phyloP scores from a whole-genome alignment of 768 basidiomycete species.

The Mycena belliarum region DNA sequence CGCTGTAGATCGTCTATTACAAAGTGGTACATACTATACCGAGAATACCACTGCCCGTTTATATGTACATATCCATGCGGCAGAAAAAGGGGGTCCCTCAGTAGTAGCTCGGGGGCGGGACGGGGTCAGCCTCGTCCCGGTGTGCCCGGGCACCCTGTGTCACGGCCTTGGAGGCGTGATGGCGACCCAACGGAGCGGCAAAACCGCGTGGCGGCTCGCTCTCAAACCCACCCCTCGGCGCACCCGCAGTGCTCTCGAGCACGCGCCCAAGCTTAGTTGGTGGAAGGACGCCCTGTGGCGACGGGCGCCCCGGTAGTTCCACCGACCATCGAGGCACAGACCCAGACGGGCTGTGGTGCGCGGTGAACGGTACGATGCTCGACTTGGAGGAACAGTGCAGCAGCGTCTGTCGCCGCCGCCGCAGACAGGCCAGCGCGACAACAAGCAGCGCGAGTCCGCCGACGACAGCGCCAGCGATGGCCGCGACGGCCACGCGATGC shows the following conservation, averaged over 20 bases:
- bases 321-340: too few species aligned
- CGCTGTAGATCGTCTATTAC: too few species aligned
- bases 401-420: not conserved
- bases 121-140: too few species aligned
- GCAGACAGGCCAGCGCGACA: not conserved
- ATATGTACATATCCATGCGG: not conserved
- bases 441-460: not conserved
- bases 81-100: not conserved
- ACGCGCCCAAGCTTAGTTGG: constrained; percentile 4
- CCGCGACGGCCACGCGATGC: not conserved
- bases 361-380: not conserved
- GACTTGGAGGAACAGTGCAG: not conserved
- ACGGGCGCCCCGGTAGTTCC: too few species aligned
- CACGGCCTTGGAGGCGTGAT: not conserved
- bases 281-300: not conserved
- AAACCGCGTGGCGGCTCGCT: too few species aligned
- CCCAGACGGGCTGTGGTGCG: not conserved
- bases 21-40: too few species aligned
- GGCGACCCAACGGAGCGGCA: too few species aligned
- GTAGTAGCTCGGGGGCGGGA: constrained; percentile 6
- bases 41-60: too few species aligned
- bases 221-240: not conserved
- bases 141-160: too few species aligned
- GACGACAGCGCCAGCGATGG: not conserved
- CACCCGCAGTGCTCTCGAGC: too few species aligned